Evolutionary conservation across 1,139 yeast species (phyloP).

Genomic region (Hyphopichia wangnamkhiaoensis): DNA sequence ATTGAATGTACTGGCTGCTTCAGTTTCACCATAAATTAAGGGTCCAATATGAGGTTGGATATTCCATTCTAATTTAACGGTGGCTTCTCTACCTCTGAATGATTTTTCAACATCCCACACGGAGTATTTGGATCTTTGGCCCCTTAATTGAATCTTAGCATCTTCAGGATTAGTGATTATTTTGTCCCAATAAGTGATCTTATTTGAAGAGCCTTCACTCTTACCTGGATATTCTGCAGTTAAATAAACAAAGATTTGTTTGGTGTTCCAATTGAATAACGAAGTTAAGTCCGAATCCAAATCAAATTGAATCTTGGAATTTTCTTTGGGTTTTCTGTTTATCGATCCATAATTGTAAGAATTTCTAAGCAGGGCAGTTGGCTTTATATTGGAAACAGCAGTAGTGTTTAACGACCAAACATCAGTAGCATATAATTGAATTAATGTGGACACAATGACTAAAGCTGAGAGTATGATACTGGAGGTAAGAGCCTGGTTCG

Average conservation of each 20-base stretch:
- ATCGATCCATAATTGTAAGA: conserved; percentile 76
- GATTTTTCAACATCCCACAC: conserved; percentile 84
- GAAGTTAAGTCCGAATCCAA: conserved; percentile 64
- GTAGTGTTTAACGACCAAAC: conserved; percentile 49
- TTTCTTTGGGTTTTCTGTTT: conserved; percentile 75
- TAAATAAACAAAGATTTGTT: conserved; percentile 86
- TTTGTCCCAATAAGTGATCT: conserved; percentile 88
- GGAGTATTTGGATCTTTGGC: conserved; percentile 71
- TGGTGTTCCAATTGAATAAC: conserved; percentile 94
- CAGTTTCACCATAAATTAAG: conserved; percentile 66
- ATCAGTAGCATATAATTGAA: conserved; percentile 47
- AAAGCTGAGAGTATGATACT: conserved; percentile 47
- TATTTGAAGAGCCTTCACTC: conserved; percentile 50
- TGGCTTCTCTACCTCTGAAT: conserved; percentile 68
- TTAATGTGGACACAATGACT: conserved; percentile 48
- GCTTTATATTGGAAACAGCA: conserved; percentile 37
- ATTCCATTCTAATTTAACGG: conserved; percentile 80
- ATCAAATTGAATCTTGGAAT: conserved; percentile 71
- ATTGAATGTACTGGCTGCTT: conserved; percentile 21
- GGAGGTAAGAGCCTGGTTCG: conserved; percentile 59
- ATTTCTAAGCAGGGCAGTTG: conserved; percentile 52
- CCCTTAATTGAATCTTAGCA: conserved; percentile 55
- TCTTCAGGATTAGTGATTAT: conserved; percentile 62
- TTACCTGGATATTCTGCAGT: conserved; percentile 86
- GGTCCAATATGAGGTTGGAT: conserved; percentile 91